These are phyloP conservation scores for Fomitopsis pulvina DNA, from an alignment of 768 basidiomycete genomes.

Conservation along the genomic window DNA sequence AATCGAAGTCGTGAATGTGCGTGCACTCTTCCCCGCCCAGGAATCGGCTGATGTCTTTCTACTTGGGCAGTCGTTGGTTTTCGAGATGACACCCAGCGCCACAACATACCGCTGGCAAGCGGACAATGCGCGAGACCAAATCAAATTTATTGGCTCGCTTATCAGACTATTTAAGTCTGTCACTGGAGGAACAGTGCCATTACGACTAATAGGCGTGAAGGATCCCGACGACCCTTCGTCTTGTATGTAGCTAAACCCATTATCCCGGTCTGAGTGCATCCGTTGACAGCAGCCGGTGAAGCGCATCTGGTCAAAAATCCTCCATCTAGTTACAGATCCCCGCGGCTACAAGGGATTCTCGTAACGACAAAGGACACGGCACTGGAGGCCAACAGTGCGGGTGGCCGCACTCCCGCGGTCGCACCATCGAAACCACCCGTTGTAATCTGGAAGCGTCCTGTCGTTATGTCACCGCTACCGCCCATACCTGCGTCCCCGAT, in stretches of 20 bases:
- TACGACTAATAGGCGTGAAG: conserved; percentile 56
- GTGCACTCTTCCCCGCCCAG: conserved; percentile 22
- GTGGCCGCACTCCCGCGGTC: neutral
- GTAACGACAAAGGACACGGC: neutral
- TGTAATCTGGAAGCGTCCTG: conserved; percentile 3
- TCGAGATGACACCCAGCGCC: conserved; percentile 75
- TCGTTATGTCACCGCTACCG: conserved; percentile 1
- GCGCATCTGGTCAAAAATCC: neutral
- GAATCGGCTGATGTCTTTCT: conserved; percentile 4
- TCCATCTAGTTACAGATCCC: neutral
- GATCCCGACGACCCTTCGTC: conserved; percentile 28
- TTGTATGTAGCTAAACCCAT: conserved; percentile 21
- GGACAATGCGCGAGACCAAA: conserved; percentile 68
- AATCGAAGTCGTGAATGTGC: conserved; percentile 70
- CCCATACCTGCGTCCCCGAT: conserved; percentile 1
- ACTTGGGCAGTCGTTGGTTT: conserved; percentile 40
- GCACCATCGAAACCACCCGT: neutral
- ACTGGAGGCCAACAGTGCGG: neutral
- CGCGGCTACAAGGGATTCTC: neutral
- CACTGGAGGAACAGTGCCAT: conserved; percentile 30
- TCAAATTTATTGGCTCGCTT: conserved; percentile 59
- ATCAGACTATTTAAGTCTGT: conserved; percentile 49
- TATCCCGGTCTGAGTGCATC: neutral
- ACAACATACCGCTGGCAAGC: conserved; percentile 89
- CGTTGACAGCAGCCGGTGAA: neutral